These are phyloP conservation scores for Sporormia fimetaria DNA, from an alignment of 495 filamentous ascomycete genomes.

Conservation along the genomic window DNA sequence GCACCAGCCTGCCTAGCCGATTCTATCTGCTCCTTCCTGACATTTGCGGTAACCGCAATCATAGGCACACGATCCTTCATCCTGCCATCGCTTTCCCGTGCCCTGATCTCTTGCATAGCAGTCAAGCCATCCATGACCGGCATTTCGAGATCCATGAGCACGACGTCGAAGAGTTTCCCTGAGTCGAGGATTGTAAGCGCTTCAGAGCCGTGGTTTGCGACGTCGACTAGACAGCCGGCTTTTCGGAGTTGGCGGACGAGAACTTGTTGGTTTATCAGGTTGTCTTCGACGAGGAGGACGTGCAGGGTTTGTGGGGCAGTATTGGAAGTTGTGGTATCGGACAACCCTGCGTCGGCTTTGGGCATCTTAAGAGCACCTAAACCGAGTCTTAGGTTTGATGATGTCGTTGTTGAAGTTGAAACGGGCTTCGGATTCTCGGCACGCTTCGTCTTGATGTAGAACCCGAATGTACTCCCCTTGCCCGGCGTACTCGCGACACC, in stretches of 20 bases:
- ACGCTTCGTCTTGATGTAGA: slow-evolving; percentile 56
- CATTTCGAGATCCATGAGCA: slow-evolving; percentile 33
- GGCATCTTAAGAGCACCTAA: background rate
- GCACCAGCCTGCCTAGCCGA: no score
- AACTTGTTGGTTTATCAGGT: slow-evolving; percentile 30
- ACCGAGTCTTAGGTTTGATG: background rate
- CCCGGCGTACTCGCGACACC: slow-evolving; percentile 59
- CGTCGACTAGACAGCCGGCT: slow-evolving; percentile 21
- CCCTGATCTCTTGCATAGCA: slow-evolving; percentile 23
- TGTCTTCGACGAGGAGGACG: slow-evolving; percentile 29
- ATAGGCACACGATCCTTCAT: slow-evolving; percentile 22
- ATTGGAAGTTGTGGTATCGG: background rate
- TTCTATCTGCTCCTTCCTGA: slow-evolving; percentile 24
- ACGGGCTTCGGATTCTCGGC: slow-evolving; percentile 29
- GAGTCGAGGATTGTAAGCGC: slow-evolving; percentile 21
- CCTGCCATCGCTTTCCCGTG: slow-evolving; percentile 19
- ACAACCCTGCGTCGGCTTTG: background rate
- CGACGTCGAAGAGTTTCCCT: slow-evolving; percentile 12
- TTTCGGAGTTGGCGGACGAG: slow-evolving; percentile 24
- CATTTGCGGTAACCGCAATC: slow-evolving; percentile 31
- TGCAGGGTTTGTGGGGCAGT: background rate
- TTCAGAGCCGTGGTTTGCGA: slow-evolving; percentile 28
- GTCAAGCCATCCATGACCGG: slow-evolving; percentile 30
- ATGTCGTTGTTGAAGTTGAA: background rate
- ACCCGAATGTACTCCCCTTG: slow-evolving; percentile 72